phyloP scores from a whole-genome alignment of 73 alveolate species.

The Halteria grandinella region DNA sequence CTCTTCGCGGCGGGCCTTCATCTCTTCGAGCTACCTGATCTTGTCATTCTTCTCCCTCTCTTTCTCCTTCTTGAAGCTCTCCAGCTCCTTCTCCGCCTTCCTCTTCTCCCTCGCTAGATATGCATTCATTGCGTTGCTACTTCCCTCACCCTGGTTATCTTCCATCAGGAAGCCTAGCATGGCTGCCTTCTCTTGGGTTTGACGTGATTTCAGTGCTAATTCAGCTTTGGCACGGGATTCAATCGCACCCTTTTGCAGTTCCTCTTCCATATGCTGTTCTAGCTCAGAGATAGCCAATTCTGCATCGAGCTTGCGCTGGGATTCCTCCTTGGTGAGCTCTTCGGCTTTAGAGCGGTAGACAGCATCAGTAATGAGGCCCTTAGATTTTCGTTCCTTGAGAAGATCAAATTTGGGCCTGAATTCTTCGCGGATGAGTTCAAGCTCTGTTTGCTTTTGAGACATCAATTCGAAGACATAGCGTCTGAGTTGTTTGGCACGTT shows the following conservation, averaged over 20 bases:
- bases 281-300: slow-evolving; percentile 15
- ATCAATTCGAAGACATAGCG: slow-evolving; percentile 25
- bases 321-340: slow-evolving; percentile 13
- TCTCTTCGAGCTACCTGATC: slow-evolving; percentile 6
- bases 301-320: slow-evolving; percentile 20
- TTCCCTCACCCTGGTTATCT: slow-evolving; percentile 17
- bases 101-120: slow-evolving; percentile 24
- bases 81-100: slow-evolving; percentile 13
- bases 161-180: slow-evolving; percentile 27
- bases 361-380: slow-evolving; percentile 33
- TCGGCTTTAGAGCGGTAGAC: slow-evolving; percentile 4
- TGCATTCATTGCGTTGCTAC: slow-evolving; percentile 9
- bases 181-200: slow-evolving; percentile 46
- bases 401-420: slow-evolving; percentile 16
- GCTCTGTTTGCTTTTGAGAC: slow-evolving; percentile 47
- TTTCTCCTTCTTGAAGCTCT: slow-evolving; percentile 37
- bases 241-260: slow-evolving; percentile 6
- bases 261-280: slow-evolving; percentile 43
- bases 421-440: slow-evolving; percentile 32
- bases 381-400: slow-evolving; percentile 12
- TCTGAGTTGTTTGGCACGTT: slow-evolving; percentile 54
- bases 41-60: slow-evolving; percentile 17
- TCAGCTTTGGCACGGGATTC: slow-evolving; percentile 42
- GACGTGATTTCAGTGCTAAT: slow-evolving; percentile 32
- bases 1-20: neutral